Base-by-base conservation (phyloP, 192 early-diverging fungal genomes). In the Diversispora eburnea region DNA sequence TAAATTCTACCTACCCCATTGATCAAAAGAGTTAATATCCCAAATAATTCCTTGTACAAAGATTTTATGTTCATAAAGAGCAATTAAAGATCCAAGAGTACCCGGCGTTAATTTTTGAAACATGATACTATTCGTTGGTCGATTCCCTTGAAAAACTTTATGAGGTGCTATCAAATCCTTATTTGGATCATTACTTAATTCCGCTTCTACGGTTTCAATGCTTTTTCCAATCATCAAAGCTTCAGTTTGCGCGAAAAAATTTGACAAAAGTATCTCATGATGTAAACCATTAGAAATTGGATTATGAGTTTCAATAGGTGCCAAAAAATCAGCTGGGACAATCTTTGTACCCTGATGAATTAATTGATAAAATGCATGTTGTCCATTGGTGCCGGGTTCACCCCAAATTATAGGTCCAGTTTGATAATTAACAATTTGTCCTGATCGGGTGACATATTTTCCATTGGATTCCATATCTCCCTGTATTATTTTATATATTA, bases 401-500 rank as follows among this genome's bases (percentile, higher is more conserved):
- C 97, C 97, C 92, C 96, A 98, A 77, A 99, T 97, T 79, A 98
- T 96, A 22, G 97, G 97, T 46, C 96, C 95, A 43, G 96, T 95
- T 64, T 88, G 84, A 82, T 95, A 93, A 73, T 92, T 83, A 48
- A 98, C 90, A 42, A 83, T 79, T 57, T 86, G 83, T 75, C 93
- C 93, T 77, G 90, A 85, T 62, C 95, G 91, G 64, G 93, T 91
- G 61, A 92, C 85, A 74, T 92, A 94, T 82, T 99, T 99, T 78
- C 97, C 97, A 78, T 99, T 99, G 19, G 94, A 96, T 81, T 99
- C 97, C 97, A 99, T 99, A 82, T 99, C 95, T 72, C 97, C 97
- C 85, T 92, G 77, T 17, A 51, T 4, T 45, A 66, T 8, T 12
- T 66, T 3, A 46, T 12, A 66, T n/a, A n/a, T n/a, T n/a, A n/a